Evolutionary conservation across 495 filamentous ascomycete species (phyloP).

Genomic region (Aspergillus biplanus): DNA sequence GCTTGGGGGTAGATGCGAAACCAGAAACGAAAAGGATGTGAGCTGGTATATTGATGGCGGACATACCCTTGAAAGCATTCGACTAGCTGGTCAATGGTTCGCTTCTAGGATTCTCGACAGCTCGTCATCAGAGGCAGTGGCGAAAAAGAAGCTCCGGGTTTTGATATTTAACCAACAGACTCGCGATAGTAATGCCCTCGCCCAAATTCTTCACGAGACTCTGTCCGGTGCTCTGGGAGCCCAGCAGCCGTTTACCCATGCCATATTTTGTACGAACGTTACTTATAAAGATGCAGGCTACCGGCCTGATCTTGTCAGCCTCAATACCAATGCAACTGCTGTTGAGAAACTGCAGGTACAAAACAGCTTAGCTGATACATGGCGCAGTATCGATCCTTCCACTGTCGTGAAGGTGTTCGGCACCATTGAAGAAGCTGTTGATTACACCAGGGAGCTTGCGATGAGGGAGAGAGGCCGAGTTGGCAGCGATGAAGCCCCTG

Average conservation of each 20-base stretch:
- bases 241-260: constrained; percentile 70
- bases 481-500: constrained; percentile 40
- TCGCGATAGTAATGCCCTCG: constrained; percentile 69
- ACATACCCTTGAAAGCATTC: constrained; percentile 87
- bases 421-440: constrained; percentile 87
- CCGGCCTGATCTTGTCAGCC: constrained; percentile 74
- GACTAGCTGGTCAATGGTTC: constrained; percentile 82
- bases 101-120: constrained; percentile 52
- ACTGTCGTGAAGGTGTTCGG: constrained; percentile 66
- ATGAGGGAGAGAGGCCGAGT: constrained; percentile 34
- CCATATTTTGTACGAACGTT: constrained; percentile 87
- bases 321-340: constrained; percentile 68
- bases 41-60: constrained; percentile 91
- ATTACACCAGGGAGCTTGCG: constrained; percentile 61
- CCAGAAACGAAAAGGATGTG: constrained; percentile 65
- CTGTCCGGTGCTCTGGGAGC: constrained; percentile 60
- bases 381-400: constrained; percentile 65
- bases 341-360: constrained; percentile 75
- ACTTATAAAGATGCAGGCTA: constrained; percentile 75
- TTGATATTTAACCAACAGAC: constrained; percentile 97
- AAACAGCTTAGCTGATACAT: constrained; percentile 70
- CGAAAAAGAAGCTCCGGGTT: constrained; percentile 54
- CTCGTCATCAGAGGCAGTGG: constrained; percentile 50
- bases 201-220: constrained; percentile 66
- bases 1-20: constrained; percentile 85